Base-by-base conservation (phyloP, 2,329 filamentous ascomycete genomes). In the Colletotrichum tropicale region DNA sequence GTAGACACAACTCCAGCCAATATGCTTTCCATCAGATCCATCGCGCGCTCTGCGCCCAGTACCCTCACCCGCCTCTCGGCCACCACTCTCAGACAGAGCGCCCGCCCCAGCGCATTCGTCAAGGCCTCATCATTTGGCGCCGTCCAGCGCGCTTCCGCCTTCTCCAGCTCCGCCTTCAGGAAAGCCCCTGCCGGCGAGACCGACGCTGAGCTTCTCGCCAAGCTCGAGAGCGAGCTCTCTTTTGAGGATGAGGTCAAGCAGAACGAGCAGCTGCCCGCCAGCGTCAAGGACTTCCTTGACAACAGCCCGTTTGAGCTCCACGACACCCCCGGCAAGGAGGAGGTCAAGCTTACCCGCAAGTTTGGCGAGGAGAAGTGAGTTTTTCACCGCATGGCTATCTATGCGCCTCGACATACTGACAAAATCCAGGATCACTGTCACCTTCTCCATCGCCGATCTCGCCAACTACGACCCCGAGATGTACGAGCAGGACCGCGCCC, bases 331-430 rank as follows among this genome's bases (percentile, higher is more conserved):
- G 97, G 97, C 77, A 91, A 95, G 85, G 95, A 98, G 87, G 95
- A 98, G 80, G 94, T 99, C 79, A 90, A 94, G 81, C 90, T 99
- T 79, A 94, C 92, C 76, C 94, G 96, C 82, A 93, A 91, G 78
- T 96, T 95, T 82, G 94, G 94, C 81, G 93, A 98, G 78, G 97
- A 99, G 89, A 95, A 93, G 95, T 97, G 86, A 86, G 93, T 85
- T 66, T 67, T 77, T 10, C 36, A 28, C 3, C 12, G 15, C 18
- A 16, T 62, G 26, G 8, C 6, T 10, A 52, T 15, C 18, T 21
- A 28, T 56, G 28, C 24, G 12, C 30, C 55, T 48, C 28, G 34
- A 34, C 7, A n/a, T 13, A 24, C 48, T 58, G 56, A 75, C 65
- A 21, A n/a, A n/a, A 66, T 21, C 68, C 83, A 43, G 92, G 81